phyloP scores from a whole-genome alignment of 2,329 filamentous ascomycete genomes.

The Fusarium beomiforme region DNA sequence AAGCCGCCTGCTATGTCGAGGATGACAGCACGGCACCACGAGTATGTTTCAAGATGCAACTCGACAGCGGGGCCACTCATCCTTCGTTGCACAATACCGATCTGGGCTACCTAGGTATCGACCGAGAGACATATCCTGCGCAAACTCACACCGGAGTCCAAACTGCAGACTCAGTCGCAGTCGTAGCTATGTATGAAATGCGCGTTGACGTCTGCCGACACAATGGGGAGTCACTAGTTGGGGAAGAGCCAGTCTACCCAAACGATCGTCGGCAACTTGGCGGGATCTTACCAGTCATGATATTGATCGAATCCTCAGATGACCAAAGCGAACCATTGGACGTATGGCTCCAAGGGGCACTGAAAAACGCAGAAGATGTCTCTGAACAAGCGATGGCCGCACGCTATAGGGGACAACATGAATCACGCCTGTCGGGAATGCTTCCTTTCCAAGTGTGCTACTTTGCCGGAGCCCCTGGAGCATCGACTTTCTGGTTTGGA shows the following conservation, averaged over 20 bases:
- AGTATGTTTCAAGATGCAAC: conserved; percentile 42
- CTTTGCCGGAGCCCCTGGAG: conserved; percentile 29
- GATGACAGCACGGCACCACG: conserved; percentile 28
- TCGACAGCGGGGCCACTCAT: conserved; percentile 39
- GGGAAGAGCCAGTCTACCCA: conserved; percentile 36
- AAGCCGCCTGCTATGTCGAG: conserved; percentile 6
- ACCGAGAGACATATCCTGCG: conserved; percentile 30
- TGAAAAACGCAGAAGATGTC: conserved; percentile 22
- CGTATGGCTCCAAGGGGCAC: not conserved
- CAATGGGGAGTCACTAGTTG: conserved; percentile 40
- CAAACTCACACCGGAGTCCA: conserved; percentile 28
- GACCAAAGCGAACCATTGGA: conserved; percentile 19
- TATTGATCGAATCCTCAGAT: conserved; percentile 13
- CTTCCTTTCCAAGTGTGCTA: conserved; percentile 43
- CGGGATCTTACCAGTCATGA: conserved; percentile 39
- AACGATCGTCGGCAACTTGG: conserved; percentile 37
- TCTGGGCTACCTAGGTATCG: conserved; percentile 33
- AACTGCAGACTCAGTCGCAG: conserved; percentile 24
- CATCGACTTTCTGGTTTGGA: conserved; percentile 37
- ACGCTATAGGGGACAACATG: conserved; percentile 9
- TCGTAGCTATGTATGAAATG: conserved; percentile 36
- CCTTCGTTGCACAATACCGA: conserved; percentile 35
- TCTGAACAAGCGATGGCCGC: conserved; percentile 31
- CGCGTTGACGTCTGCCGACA: conserved; percentile 41
- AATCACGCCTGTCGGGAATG: conserved; percentile 38